phyloP scores from a whole-genome alignment of 2,329 filamentous ascomycete species.

The Talaromyces sp. region DNA sequence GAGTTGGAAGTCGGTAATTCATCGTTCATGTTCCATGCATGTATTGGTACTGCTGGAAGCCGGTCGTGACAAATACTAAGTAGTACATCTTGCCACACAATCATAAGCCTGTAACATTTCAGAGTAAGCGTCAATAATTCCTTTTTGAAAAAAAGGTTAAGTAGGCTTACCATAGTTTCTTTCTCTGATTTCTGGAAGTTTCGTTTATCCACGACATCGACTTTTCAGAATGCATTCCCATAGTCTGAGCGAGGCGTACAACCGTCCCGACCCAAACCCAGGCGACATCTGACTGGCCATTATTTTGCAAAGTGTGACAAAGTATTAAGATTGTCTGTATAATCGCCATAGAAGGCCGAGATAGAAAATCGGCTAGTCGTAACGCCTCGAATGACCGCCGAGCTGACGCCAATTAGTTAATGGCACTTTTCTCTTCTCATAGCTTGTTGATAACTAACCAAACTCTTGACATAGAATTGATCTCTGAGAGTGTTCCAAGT shows the following conservation, averaged over 20 bases:
- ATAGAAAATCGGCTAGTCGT: slow-evolving; percentile 53
- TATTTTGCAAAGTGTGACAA: slow-evolving; percentile 41
- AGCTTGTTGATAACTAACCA: slow-evolving; percentile 13
- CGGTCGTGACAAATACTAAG: slow-evolving; percentile 29
- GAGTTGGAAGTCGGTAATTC: too few species aligned
- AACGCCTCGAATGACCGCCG: slow-evolving; percentile 44
- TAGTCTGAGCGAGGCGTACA: slow-evolving; percentile 25
- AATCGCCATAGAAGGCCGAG: slow-evolving; percentile 49
- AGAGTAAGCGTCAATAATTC: slow-evolving; percentile 9
- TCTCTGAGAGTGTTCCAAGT: slow-evolving; percentile 21
- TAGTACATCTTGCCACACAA: slow-evolving; percentile 31
- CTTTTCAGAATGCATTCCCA: slow-evolving; percentile 34
- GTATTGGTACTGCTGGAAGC: slow-evolving; percentile 12
- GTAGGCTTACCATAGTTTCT: neutral
- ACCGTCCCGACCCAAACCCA: slow-evolving; percentile 27
- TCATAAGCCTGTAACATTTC: slow-evolving; percentile 19
- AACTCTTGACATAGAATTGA: slow-evolving; percentile 21
- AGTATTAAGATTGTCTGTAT: slow-evolving; percentile 53
- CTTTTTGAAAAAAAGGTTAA: neutral
- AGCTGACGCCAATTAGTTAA: slow-evolving; percentile 1
- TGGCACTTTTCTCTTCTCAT: too few species aligned
- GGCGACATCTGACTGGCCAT: slow-evolving; percentile 26
- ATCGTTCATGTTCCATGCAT: too few species aligned
- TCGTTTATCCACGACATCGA: neutral
- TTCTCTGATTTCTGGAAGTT: slow-evolving; percentile 9